Conservation (phyloP, 2,329 filamentous ascomycete species). For the Hypoxylon sp. region DNA sequence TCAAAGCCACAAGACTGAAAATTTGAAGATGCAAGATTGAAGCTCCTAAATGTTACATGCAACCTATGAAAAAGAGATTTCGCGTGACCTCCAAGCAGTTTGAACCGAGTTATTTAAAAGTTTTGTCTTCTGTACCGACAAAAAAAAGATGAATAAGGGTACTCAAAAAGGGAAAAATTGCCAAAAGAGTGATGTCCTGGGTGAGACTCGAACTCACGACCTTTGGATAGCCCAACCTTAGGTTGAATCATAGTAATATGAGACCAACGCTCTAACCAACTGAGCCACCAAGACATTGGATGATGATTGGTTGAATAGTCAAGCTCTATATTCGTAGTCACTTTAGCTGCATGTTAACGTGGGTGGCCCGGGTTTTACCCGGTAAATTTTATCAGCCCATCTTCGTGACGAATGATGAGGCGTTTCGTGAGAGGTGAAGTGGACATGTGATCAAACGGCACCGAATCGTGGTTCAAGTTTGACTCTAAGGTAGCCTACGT, state of each 20-base stretch:
- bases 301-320: neutral
- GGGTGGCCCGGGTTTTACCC: neutral
- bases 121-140: neutral
- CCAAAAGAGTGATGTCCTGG: conserved; percentile 53
- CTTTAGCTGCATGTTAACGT: neutral
- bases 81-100: neutral
- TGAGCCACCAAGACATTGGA: conserved; percentile 58
- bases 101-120: neutral
- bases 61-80: neutral
- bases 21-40: neutral
- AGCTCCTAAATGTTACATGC: neutral
- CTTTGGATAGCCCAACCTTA: conserved; percentile 58
- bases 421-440: neutral
- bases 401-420: neutral
- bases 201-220: conserved; percentile 67
- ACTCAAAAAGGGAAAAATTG: neutral
- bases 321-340: neutral
- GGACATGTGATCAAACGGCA: neutral
- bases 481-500: conserved; percentile 17
- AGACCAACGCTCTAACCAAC: conserved; percentile 63
- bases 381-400: neutral
- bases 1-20: neutral
- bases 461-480: conserved; percentile 18
- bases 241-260: conserved; percentile 54
- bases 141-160: neutral